These are phyloP conservation scores for Withania somnifera DNA, from an alignment of 305 asterid genomes.

Conservation along the genomic window DNA sequence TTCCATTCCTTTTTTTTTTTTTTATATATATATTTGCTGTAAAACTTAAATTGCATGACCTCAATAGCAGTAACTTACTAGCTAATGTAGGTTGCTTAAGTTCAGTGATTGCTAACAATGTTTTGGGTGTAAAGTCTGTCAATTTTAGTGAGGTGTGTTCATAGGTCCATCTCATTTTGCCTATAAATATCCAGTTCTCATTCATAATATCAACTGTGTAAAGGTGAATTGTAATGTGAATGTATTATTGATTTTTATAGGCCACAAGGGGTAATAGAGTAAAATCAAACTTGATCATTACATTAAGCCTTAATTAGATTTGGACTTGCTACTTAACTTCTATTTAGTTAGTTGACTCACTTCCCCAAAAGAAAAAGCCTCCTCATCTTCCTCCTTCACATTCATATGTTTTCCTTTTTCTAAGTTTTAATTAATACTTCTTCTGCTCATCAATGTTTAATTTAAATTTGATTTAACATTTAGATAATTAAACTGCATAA, in stretches of 20 bases:
- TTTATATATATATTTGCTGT: not conserved
- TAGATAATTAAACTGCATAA: no score
- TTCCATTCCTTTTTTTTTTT: not conserved
- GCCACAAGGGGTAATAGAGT: not conserved
- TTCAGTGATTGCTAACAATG: constrained; percentile 2
- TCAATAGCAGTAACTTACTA: not conserved
- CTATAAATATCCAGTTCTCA: no score
- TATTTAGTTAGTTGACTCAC: constrained; percentile 6
- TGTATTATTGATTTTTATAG: no score
- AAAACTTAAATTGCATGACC: not conserved
- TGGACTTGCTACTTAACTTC: constrained; percentile 9
- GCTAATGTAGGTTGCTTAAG: not conserved
- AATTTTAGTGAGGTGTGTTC: not conserved
- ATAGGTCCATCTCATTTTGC: not conserved
- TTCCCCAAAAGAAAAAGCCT: not conserved
- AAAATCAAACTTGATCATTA: no score
- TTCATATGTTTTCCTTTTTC: no score
- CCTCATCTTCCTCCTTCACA: not conserved
- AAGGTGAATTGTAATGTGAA: constrained; percentile 1
- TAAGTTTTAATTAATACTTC: no score
- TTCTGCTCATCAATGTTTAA: no score
- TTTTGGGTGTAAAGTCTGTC: not conserved
- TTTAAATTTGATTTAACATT: no score
- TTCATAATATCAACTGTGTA: not conserved
- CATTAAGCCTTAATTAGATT: constrained; percentile 14